Conservation (phyloP, 2,329 filamentous ascomycete species). For the Paramyrothecium roridum region DNA sequence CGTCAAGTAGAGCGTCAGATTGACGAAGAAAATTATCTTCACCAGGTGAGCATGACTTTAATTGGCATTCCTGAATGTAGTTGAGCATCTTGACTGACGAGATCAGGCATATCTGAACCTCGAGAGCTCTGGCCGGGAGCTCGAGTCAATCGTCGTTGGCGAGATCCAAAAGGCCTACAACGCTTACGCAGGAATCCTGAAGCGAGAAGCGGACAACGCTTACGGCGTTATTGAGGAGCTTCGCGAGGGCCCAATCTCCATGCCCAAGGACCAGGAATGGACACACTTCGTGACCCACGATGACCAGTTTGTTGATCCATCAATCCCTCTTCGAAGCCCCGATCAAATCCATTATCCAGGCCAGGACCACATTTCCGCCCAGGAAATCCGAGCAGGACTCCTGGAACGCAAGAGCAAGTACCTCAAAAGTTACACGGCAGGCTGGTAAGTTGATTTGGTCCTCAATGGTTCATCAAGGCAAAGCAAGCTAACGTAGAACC, state of each 20-base stretch:
- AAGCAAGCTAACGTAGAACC: constrained; percentile 4
- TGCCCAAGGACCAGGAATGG: constrained; percentile 95
- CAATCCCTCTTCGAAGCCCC: constrained; percentile 70
- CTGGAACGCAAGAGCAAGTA: constrained; percentile 99
- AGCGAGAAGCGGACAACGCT: constrained; percentile 82
- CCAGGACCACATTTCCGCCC: constrained; percentile 74
- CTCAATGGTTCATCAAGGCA: too few species aligned
- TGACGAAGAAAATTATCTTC: constrained; percentile 95
- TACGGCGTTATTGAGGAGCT: constrained; percentile 78
- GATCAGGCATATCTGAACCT: constrained; percentile 85
- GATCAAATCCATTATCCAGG: constrained; percentile 90
- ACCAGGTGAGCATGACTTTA: constrained; percentile 68
- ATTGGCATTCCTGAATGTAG: too few species aligned
- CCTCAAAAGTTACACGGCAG: constrained; percentile 92
- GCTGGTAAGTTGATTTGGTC: constrained; percentile 62
- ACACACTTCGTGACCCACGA: constrained; percentile 74
- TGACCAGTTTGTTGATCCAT: constrained; percentile 83
- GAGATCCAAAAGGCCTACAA: constrained; percentile 99
- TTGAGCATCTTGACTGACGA: constrained; percentile 1
- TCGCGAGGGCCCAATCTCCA: constrained; percentile 79
- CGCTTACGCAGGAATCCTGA: constrained; percentile 85
- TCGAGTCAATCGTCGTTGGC: constrained; percentile 93
- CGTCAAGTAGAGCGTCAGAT: constrained; percentile 88
- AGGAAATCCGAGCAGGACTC: constrained; percentile 86
- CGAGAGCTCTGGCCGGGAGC: constrained; percentile 87